Evolutionary conservation across 2,329 filamentous ascomycete genomes (phyloP).

Genomic region (Colletotrichum sidae): DNA sequence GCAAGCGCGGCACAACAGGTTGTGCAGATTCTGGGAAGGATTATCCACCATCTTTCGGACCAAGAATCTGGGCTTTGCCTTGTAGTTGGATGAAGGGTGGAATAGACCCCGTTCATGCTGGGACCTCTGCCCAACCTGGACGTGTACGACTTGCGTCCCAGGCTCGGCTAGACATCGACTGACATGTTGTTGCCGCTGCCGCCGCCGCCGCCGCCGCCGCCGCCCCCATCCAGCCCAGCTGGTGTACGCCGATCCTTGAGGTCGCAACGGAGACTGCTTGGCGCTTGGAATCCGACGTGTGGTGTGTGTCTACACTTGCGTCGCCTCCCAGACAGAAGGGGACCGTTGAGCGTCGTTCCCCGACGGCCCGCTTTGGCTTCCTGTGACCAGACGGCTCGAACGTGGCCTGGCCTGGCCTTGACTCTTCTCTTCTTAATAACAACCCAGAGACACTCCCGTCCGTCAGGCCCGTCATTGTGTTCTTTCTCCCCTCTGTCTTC

Average conservation of each 20-base stretch:
- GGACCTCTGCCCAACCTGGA: too few relatives aligned
- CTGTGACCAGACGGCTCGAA: slow-evolving; percentile 28
- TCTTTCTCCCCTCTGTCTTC: slow-evolving; percentile 21
- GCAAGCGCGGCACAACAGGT: slow-evolving; percentile 11
- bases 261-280: slow-evolving; percentile 14
- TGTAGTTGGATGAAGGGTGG: slow-evolving; percentile 3
- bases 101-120: not conserved
- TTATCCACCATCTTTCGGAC: slow-evolving; percentile 14
- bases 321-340: slow-evolving; percentile 16
- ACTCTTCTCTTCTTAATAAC: slow-evolving; percentile 38
- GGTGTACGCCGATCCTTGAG: slow-evolving; percentile 13
- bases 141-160: too few relatives aligned
- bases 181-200: slow-evolving; percentile 16
- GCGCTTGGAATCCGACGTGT: slow-evolving; percentile 31
- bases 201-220: slow-evolving; percentile 9
- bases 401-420: slow-evolving; percentile 12
- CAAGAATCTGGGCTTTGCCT: slow-evolving; percentile 27
- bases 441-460: slow-evolving; percentile 26
- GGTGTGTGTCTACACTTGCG: not conserved
- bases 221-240: slow-evolving; percentile 1
- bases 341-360: slow-evolving; percentile 36
- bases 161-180: slow-evolving; percentile 6
- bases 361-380: slow-evolving; percentile 32
- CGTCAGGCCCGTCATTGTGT: slow-evolving; percentile 21
- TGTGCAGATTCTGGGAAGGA: slow-evolving; percentile 22